Base-by-base conservation (phyloP, 2,329 filamentous ascomycete species). In the Teratosphaeria viscida region DNA sequence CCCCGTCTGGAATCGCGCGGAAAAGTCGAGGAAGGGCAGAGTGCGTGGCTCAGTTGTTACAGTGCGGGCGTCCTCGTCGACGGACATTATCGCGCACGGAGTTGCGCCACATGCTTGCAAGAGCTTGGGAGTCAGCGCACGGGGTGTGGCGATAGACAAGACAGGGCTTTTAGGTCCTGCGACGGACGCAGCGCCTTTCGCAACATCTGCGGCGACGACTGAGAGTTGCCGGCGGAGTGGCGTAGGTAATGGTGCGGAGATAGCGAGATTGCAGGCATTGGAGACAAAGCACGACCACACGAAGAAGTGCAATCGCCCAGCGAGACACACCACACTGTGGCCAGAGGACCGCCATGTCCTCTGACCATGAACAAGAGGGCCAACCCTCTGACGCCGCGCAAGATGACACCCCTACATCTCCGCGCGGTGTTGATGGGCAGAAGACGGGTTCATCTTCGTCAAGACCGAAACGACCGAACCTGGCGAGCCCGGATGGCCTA, bases 311-410 rank as follows among this genome's bases (percentile, higher is more conserved):
- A 2, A 11, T 5, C 5, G 23, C 6, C n/a, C 19, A 49, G n/a
- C 16, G 16, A 49, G n/a, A 49, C 16, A 23, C 43, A 49, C 56
- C 34, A 5, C 19, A 23, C 23, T 10, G 2, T 26, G 29, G 56
- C 43, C 16, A 32, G 37, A 52, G 54, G 55, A 29, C 49, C 19
- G 60, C 37, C 23, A 63, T 63, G 62, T 60, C 62, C 56, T 29
- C 58, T 3, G 60, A 58, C 43, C 43, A 49, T 49, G 43, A n/a
- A 53, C 60, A 62, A 47, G 47, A 47, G 32, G 26, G 54, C 47
- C 16, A n/a, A 8, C 6, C 43, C n/a, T 23, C 43, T 6, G 52
- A 58, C 11, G n/a, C 26, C 7, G 34, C 23, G 16, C 49, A 37
- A 58, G 47, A 54, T 32, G 52, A 1, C 27, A 26, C 52, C 32